Evolutionary conservation across 805 yeast species (phyloP).

Genomic region (Kurtzmaniella fragi): DNA sequence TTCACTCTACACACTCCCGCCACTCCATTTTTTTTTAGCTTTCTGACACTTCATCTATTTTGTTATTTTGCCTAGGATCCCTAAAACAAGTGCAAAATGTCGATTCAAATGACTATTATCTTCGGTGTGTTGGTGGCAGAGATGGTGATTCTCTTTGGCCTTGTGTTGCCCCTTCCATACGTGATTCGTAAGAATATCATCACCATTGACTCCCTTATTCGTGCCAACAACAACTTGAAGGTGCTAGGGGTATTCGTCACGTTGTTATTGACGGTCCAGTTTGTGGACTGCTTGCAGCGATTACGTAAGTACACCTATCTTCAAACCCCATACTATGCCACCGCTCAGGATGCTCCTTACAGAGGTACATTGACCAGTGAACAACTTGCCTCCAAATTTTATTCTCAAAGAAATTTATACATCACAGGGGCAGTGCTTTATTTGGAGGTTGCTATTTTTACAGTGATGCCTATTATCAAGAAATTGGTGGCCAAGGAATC

Average conservation of each 20-base stretch:
- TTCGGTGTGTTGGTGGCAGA: slow-evolving; percentile 48
- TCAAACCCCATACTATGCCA: slow-evolving; percentile 19
- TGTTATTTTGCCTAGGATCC: no score
- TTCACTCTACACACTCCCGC: no score
- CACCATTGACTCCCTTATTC: slow-evolving; percentile 27
- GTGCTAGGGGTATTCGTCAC: slow-evolving; percentile 41
- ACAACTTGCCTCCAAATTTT: slow-evolving; percentile 54
- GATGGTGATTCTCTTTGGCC: slow-evolving; percentile 43
- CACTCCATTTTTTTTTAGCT: no score
- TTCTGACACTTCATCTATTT: no score
- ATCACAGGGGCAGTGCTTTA: slow-evolving; percentile 60
- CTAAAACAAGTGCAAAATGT: slow-evolving; percentile 24
- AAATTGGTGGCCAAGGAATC: slow-evolving; percentile 46
- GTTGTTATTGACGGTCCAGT: slow-evolving; percentile 43
- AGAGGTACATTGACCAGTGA: slow-evolving; percentile 36
- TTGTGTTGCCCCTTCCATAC: slow-evolving; percentile 55
- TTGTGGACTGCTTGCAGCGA: slow-evolving; percentile 51
- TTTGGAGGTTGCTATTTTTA: slow-evolving; percentile 48
- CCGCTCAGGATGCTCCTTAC: slow-evolving; percentile 6
- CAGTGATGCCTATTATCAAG: slow-evolving; percentile 47
- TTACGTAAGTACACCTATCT: slow-evolving; percentile 18
- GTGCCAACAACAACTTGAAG: slow-evolving; percentile 34
- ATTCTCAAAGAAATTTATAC: slow-evolving; percentile 59
- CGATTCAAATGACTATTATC: slow-evolving; percentile 41
- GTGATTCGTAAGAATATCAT: slow-evolving; percentile 41